phyloP scores from a whole-genome alignment of 208 protist genomes.

The Leishmania turanica region DNA sequence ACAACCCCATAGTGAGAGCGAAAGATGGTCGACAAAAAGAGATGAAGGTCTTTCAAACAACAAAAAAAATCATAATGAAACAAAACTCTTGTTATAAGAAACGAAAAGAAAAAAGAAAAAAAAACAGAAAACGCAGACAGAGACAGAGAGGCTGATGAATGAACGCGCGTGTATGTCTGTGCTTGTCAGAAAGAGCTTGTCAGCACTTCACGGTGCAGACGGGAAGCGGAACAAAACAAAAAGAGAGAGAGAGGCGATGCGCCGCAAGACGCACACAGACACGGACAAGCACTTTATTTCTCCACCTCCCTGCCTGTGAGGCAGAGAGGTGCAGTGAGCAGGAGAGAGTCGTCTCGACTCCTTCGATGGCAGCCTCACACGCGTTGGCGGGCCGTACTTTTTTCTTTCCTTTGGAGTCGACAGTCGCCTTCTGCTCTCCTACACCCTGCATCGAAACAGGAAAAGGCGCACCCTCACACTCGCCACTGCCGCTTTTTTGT shows the following conservation, averaged over 20 bases:
- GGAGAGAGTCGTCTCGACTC: background rate
- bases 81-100: background rate
- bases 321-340: background rate
- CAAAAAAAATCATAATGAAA: background rate
- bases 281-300: background rate
- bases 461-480: background rate
- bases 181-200: background rate
- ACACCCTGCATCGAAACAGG: background rate
- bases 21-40: background rate
- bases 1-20: background rate
- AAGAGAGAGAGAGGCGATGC: background rate
- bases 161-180: background rate
- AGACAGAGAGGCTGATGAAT: background rate
- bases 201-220: background rate
- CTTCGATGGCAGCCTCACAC: background rate
- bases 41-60: background rate
- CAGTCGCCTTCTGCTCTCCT: background rate
- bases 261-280: background rate
- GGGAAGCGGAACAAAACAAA: background rate
- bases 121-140: background rate
- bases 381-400: background rate
- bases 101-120: background rate
- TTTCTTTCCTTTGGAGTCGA: background rate
- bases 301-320: background rate
- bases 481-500: background rate